Evolutionary conservation across 2,329 filamentous ascomycete genomes (phyloP), one percentile per base, ranked within the genome.

Genomic region (Epichloe baconii): DNA sequence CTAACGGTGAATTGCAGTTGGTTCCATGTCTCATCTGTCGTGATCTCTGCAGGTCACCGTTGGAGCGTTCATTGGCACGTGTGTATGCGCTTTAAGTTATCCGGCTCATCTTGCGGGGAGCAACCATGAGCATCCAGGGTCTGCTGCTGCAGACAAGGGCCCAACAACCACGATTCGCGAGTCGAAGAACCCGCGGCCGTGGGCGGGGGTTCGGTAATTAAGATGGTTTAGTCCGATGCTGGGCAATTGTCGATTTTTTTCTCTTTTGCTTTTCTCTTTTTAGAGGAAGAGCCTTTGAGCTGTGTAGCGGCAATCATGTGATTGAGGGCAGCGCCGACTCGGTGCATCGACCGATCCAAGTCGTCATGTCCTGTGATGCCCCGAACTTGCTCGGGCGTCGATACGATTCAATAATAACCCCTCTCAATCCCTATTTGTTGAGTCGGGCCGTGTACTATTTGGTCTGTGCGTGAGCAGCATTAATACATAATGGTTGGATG

Each of bases 1-100:
- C 43, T 3, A 34, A 31, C 23, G 15, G 43, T 35, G 23, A 31
- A 31, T 3, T 47, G n/a, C 11, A 37, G 17, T 17, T 37, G 17
- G 34, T 8, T 47, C 6, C 40, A 23, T 42, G 47, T 49, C 47
- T 49, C 47, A 35, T 17, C 47, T 49, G 48, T 44, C 42, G 48
- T 50, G 35, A 50, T 50, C 31, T 50, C 48, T 50, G 40, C 31
- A 44, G 40, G 31, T 23, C 40, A 26, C 35, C 19, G 45, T 50
- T 50, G 41, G 40, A 21, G 15, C 40, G 11, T 36, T 50, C 34
- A 8, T 38, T 8, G 46, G 46, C 43, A 34, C 23, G 17, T 36
- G 19, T 5, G 46, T 23, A 34, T 44, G 48, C 37, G 47, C 37
- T 40, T 48, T 23, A 23, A 23, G 23, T 23, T 23, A 21, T 26